Percentiles rank a stretch among this genome's conserved stretches.
Conservation (phyloP, 768 basidiomycete genomes). For the Leucogyrophana mollusca region DNA sequence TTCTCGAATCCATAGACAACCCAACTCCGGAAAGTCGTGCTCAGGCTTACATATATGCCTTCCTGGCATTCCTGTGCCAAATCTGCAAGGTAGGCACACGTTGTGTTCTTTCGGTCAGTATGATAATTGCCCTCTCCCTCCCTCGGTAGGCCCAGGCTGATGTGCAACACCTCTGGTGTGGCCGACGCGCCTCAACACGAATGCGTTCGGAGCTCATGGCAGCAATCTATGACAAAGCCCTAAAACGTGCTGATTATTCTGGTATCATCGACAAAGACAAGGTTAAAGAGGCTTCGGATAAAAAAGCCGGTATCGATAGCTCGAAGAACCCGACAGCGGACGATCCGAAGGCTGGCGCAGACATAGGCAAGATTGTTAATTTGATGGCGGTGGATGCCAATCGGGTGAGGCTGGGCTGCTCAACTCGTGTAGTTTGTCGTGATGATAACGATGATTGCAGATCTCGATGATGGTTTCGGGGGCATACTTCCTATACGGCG, state of each 20-base stretch:
- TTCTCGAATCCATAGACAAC: slow-evolving; percentile 56
- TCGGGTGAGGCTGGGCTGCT: slow-evolving; percentile 30
- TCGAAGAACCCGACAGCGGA: slow-evolving; percentile 29
- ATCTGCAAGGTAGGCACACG: slow-evolving; percentile 26
- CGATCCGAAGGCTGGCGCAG: slow-evolving; percentile 74
- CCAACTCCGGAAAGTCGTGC: slow-evolving; percentile 51
- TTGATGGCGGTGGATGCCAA: slow-evolving; percentile 83
- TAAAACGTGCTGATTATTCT: slow-evolving; percentile 81
- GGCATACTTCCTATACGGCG: slow-evolving; percentile 67
- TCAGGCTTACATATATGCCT: slow-evolving; percentile 75
- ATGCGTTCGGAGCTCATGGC: slow-evolving; percentile 82
- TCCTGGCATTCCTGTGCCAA: slow-evolving; percentile 67
- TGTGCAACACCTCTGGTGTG: slow-evolving; percentile 76
- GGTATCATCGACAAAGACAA: slow-evolving; percentile 63
- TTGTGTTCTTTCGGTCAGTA: slow-evolving; percentile 47
- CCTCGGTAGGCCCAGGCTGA: slow-evolving; percentile 71
- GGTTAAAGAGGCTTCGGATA: slow-evolving; percentile 20
- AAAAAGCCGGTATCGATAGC: slow-evolving; percentile 13
- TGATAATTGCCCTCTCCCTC: background rate
- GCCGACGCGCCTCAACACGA: slow-evolving; percentile 71
- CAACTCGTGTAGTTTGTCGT: background rate
- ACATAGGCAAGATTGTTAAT: slow-evolving; percentile 88
- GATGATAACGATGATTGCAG: slow-evolving; percentile 16
- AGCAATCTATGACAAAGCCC: slow-evolving; percentile 83
- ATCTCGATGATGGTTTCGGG: slow-evolving; percentile 54